Percentiles rank a stretch among this genome's conserved stretches.
These are phyloP conservation scores for Cladosporium colombiae DNA, from an alignment of 2,329 filamentous ascomycete genomes.

Conservation along the genomic window DNA sequence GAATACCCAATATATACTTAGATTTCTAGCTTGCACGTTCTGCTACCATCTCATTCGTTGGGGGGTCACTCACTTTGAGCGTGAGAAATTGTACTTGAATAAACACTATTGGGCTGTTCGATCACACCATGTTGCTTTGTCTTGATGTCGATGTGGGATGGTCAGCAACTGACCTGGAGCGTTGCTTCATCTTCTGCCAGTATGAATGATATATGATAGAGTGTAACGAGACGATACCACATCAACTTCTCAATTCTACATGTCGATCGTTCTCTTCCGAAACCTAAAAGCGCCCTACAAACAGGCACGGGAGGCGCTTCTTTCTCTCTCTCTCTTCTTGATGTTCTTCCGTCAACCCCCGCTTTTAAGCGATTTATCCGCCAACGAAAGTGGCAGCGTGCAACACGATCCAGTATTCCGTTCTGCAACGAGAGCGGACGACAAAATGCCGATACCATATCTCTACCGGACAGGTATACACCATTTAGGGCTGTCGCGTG, in stretches of 20 bases:
- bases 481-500: neutral
- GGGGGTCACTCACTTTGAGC: neutral
- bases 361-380: constrained; percentile 4
- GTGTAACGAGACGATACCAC: neutral
- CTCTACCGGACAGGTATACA: neutral
- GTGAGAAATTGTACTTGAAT: too few relatives aligned
- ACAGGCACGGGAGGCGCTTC: neutral
- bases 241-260: neutral
- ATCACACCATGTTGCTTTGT: neutral
- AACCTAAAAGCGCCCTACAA: neutral
- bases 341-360: neutral
- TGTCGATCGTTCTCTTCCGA: neutral
- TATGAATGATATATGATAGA: neutral
- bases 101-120: too few relatives aligned
- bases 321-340: neutral
- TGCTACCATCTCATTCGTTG: neutral
- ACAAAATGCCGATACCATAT: neutral
- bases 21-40: too few relatives aligned
- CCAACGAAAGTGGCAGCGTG: neutral
- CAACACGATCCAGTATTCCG: neutral
- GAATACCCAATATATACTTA: too few relatives aligned
- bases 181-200: neutral
- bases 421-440: constrained; percentile 3
- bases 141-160: neutral
- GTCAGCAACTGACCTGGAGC: neutral